phyloP scores from a whole-genome alignment of 768 basidiomycete species.

The Leccinum subgranulosum region DNA sequence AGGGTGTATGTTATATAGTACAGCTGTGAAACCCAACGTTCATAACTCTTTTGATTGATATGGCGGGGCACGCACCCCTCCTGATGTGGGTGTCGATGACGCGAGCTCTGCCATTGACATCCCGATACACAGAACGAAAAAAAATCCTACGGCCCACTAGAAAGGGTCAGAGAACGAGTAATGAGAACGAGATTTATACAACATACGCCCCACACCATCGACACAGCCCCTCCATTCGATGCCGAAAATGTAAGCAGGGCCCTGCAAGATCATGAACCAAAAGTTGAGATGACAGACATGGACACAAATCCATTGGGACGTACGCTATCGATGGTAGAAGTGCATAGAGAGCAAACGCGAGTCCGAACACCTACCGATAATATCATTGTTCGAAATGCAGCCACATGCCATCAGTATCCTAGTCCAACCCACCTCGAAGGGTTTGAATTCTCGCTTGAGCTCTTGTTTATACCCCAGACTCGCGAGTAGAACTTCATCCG shows the following conservation, averaged over 20 bases:
- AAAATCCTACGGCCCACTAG: slow-evolving; percentile 35
- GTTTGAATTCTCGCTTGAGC: slow-evolving; percentile 31
- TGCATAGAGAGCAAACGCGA: slow-evolving; percentile 68
- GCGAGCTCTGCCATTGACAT: slow-evolving; percentile 37
- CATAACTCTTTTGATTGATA: neutral
- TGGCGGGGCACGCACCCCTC: slow-evolving; percentile 27
- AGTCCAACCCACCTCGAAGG: slow-evolving; percentile 23
- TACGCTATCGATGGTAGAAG: slow-evolving; percentile 60
- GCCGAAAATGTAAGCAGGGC: slow-evolving; percentile 41
- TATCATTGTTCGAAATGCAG: neutral
- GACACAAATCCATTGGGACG: slow-evolving; percentile 19
- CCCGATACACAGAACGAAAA: slow-evolving; percentile 36
- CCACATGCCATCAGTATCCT: neutral
- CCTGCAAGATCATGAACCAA: slow-evolving; percentile 17
- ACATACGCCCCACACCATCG: slow-evolving; percentile 42
- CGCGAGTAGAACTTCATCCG: slow-evolving; percentile 28
- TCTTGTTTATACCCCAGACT: slow-evolving; percentile 34
- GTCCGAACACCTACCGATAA: slow-evolving; percentile 55
- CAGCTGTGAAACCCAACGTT: slow-evolving; percentile 30
- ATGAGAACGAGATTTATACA: neutral
- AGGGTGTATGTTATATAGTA: slow-evolving; percentile 66
- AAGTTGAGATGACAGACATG: neutral
- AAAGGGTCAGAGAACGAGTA: neutral
- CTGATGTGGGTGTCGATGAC: slow-evolving; percentile 38
- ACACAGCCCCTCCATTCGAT: slow-evolving; percentile 44